Evolutionary conservation across 2,329 filamentous ascomycete species (phyloP), one percentile per base, ranked within the genome.

Genomic region (Trichoderma brevicompactum): DNA sequence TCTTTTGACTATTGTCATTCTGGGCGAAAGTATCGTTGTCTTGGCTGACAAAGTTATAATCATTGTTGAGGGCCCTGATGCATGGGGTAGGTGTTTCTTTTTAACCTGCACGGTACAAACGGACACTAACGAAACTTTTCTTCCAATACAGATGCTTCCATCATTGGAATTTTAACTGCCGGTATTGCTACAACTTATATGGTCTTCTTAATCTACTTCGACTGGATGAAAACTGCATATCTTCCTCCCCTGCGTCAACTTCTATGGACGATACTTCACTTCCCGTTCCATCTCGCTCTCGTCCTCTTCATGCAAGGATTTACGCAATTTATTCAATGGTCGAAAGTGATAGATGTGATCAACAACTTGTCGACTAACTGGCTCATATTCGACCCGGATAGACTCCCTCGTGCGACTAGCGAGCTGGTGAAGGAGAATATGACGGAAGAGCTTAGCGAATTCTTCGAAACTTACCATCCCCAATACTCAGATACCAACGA

Each of bases 11-110:
- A 79, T 89, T 54, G 88, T 90, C 67, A 86, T 90, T 64, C 82
- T 90, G 65, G 87, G 88, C 13, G 87, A 90, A 70, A 87, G 87
- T 58, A 84, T 88, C 15, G 87, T 89, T 44, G 82, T 85, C n/a
- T 78, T 89, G 7, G 76, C 77, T 1, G 76, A 78, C 64, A 79
- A 79, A 41, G 84, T 89, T 17, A 83, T 82, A 46, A 82, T 79
- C 0, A 77, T 83, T 8, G 80, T 81, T 1, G 76, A 81, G 65
- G 75, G 75, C 34, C 76, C 78, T 1, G 75, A 77, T 56, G 70
- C 74, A 3, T 82, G 74, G 81, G 78, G 74, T 80, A 75, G 65
- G 72, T 69, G 3, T 7, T 3, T 19, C 36, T 10, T 8, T 9
- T 38, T 32, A 13, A 10, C 23, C 13, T n/a, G 23, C 23, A 28